Percentiles rank a stretch among this genome's conserved stretches.
Evolutionary conservation across 2,329 filamentous ascomycete species (phyloP).

Genomic region (Didymella pinodella): DNA sequence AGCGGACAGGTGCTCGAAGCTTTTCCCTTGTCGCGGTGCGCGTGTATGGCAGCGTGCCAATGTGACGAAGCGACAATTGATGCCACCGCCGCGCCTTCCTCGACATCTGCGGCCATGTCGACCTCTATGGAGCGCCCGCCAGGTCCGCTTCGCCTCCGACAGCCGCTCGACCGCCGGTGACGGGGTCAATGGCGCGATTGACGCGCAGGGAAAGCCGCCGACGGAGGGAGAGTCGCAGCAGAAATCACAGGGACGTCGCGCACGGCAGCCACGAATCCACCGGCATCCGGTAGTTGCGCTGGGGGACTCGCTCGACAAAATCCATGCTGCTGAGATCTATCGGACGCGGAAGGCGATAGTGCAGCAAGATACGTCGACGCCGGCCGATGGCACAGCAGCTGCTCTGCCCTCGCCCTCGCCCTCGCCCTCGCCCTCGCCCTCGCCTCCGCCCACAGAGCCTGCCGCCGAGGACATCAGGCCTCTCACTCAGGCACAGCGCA

Average conservation of each 20-base stretch:
- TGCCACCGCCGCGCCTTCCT: conserved; percentile 54
- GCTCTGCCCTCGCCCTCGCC: no score
- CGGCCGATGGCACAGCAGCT: neutral
- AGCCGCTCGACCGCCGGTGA: conserved; percentile 24
- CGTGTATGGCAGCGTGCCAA: conserved; percentile 38
- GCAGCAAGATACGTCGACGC: neutral
- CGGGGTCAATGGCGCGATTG: neutral
- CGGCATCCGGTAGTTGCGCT: no score
- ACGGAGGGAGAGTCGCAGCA: neutral
- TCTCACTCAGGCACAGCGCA: neutral
- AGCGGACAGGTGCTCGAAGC: conserved; percentile 26
- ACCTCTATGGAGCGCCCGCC: conserved; percentile 51
- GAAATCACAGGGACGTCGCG: neutral
- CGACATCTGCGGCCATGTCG: conserved; percentile 55
- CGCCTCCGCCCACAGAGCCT: neutral
- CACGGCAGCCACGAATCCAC: neutral
- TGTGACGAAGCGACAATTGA: conserved; percentile 52
- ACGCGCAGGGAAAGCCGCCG: neutral
- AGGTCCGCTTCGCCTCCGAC: conserved; percentile 43
- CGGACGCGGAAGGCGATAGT: no score
- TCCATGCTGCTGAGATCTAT: no score
- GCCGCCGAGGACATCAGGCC: neutral
- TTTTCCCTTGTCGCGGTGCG: conserved; percentile 28
- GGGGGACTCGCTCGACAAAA: no score
- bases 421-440: neutral